Conservation (phyloP, 805 yeast species). For the Limtongia smithiae region DNA sequence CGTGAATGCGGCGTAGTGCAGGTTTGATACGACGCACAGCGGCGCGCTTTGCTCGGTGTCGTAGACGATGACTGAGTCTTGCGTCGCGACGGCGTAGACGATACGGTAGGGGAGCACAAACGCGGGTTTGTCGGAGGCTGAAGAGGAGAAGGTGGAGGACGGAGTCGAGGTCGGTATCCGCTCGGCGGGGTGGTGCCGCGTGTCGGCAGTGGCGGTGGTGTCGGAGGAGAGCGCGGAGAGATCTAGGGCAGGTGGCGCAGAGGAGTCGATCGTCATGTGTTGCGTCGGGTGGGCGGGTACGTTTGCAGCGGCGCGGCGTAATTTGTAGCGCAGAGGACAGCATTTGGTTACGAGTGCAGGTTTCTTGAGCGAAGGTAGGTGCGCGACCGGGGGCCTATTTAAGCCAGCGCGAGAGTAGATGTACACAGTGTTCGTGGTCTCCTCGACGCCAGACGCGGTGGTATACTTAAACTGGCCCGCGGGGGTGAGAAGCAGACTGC, state of each 20-base stretch:
- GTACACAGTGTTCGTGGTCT: slow-evolving; percentile 64
- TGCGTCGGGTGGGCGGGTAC: slow-evolving; percentile 6
- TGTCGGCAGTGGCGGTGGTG: neutral
- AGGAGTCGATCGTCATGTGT: slow-evolving; percentile 23
- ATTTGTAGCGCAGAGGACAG: slow-evolving; percentile 60
- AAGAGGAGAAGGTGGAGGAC: neutral
- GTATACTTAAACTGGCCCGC: slow-evolving; percentile 57
- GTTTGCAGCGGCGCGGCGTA: slow-evolving; percentile 16
- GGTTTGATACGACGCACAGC: slow-evolving; percentile 66
- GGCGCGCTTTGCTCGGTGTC: slow-evolving; percentile 73
- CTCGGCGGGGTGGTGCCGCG: neutral
- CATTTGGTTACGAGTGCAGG: slow-evolving; percentile 84
- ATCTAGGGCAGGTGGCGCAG: slow-evolving; percentile 14
- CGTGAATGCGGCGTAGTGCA: slow-evolving; percentile 86
- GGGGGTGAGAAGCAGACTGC: slow-evolving; percentile 71
- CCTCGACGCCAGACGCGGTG: slow-evolving; percentile 37
- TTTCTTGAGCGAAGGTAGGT: slow-evolving; percentile 71
- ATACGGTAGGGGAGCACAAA: slow-evolving; percentile 70
- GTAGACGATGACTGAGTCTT: slow-evolving; percentile 74
- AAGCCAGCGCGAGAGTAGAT: slow-evolving; percentile 72
- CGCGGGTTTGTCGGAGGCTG: slow-evolving; percentile 33
- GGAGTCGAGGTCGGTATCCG: neutral
- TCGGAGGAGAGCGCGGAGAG: slow-evolving; percentile 12
- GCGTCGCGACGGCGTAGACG: slow-evolving; percentile 90
- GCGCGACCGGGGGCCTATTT: slow-evolving; percentile 66